phyloP scores from a whole-genome alignment of 768 basidiomycete genomes.

The Naganishia vaughanmartiniae region DNA sequence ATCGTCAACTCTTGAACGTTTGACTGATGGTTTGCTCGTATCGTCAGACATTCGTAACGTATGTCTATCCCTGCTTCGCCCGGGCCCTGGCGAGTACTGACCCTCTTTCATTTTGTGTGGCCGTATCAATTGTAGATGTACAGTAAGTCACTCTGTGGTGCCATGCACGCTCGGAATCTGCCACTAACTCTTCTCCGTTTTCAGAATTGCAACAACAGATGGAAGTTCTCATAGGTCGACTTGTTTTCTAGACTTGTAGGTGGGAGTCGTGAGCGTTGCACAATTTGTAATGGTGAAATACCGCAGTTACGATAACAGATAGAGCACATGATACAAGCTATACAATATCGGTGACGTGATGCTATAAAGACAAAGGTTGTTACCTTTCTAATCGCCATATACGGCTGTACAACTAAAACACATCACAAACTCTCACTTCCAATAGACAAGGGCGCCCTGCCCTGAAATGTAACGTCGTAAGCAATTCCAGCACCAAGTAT shows the following conservation, averaged over 20 bases:
- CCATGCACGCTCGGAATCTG: neutral
- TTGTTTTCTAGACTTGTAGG: neutral
- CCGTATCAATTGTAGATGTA: conserved; percentile 6
- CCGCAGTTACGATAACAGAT: neutral
- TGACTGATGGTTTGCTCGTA: neutral
- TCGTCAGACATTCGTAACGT: conserved; percentile 30
- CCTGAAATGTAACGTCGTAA: neutral
- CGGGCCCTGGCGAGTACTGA: neutral
- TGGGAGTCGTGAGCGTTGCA: conserved; percentile 8
- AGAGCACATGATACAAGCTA: neutral
- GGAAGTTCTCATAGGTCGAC: conserved; percentile 27
- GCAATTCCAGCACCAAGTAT: neutral
- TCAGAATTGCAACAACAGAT: conserved; percentile 30
- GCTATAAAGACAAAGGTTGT: neutral
- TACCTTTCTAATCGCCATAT: neutral
- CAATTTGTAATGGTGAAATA: conserved; percentile 22
- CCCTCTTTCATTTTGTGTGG: conserved; percentile 1
- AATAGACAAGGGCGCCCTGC: neutral
- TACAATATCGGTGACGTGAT: neutral
- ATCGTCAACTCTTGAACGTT: neutral
- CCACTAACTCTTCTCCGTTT: neutral
- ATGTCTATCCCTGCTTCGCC: neutral
- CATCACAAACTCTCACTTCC: neutral
- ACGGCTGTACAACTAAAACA: conserved; percentile 3
- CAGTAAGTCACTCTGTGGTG: neutral